Percentiles rank a stretch among this genome's conserved stretches.
These are phyloP conservation scores for Aspergillus persii DNA, from an alignment of 2,329 filamentous ascomycete species.

Conservation along the genomic window DNA sequence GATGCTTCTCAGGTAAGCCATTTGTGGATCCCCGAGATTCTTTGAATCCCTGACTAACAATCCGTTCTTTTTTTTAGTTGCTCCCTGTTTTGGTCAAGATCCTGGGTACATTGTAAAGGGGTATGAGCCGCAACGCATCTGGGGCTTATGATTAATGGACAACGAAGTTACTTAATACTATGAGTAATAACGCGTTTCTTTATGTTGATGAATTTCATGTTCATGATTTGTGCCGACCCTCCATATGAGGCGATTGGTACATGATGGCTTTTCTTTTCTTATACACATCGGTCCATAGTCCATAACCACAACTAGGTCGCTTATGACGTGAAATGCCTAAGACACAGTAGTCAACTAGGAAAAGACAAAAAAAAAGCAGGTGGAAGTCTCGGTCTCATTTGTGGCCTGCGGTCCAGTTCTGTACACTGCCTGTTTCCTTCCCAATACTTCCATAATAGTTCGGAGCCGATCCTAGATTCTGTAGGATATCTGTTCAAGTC, in stretches of 20 bases:
- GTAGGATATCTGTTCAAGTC: neutral
- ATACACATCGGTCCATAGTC: conserved; percentile 4
- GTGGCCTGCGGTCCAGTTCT: no score
- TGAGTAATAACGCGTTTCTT: conserved; percentile 14
- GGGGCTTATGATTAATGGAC: conserved; percentile 25
- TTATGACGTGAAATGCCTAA: neutral
- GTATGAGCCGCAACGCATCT: conserved; percentile 4
- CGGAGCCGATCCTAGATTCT: neutral
- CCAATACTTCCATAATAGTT: neutral
- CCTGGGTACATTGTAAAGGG: conserved; percentile 27
- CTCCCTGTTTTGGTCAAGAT: conserved; percentile 30
- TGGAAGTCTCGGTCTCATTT: neutral
- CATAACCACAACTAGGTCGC: neutral
- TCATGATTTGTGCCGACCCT: conserved; percentile 47
- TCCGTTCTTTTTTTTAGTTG: conserved; percentile 18
- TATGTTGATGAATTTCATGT: conserved; percentile 15
- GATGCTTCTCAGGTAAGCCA: conserved; percentile 29
- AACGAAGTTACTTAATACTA: conserved; percentile 35
- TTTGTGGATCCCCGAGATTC: neutral
- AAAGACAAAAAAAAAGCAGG: neutral
- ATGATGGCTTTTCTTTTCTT: neutral
- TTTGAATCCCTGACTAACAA: neutral
- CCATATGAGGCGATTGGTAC: conserved; percentile 44
- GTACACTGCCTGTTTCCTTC: neutral
- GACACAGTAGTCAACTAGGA: neutral